Evolutionary conservation across 305 asterid genomes (phyloP).

Genomic region (Solanum hybrid): DNA sequence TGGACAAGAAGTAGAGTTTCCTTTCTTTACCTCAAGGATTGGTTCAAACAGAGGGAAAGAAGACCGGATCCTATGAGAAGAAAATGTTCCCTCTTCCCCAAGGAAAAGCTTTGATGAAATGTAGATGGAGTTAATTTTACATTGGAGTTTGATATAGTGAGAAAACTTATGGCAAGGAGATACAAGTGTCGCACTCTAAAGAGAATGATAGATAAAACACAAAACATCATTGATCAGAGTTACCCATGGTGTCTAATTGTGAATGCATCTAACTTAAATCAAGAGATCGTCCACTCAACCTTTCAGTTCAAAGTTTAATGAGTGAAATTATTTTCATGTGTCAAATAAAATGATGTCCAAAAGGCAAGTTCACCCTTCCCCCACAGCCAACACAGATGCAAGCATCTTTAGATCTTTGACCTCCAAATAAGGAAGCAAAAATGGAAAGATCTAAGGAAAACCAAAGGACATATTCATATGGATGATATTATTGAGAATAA

Average conservation of each 20-base stretch:
- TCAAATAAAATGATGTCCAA: not conserved
- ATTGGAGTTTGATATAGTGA: not conserved
- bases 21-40: not conserved
- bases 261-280: not conserved
- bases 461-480: not conserved
- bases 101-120: not conserved
- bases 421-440: not conserved
- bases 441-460: not conserved
- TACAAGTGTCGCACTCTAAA: not conserved
- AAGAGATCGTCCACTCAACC: not conserved
- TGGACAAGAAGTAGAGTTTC: not conserved
- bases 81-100: not conserved
- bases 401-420: not conserved
- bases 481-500: not conserved
- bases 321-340: not conserved
- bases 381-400: not conserved
- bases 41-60: not conserved
- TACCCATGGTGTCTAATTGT: not conserved
- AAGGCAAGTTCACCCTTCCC: not conserved
- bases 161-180: not conserved
- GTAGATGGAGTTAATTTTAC: not conserved
- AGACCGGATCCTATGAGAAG: not conserved
- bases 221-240: not conserved
- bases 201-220: not conserved
- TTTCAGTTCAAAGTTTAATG: not conserved